These are phyloP conservation scores for Scheffersomyces lignosus DNA, from an alignment of 805 yeast genomes.

Conservation along the genomic window DNA sequence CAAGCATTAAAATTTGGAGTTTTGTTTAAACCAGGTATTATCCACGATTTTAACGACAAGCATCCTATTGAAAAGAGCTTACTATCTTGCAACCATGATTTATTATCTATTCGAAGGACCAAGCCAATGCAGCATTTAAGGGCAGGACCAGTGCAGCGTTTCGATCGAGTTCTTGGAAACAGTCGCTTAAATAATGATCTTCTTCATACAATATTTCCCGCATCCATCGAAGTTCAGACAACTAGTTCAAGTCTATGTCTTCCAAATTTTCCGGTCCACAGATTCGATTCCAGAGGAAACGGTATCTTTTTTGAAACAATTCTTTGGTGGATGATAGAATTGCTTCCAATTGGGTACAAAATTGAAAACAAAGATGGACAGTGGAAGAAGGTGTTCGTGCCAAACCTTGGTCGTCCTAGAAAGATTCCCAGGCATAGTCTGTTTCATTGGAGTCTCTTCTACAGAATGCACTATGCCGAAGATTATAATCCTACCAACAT, in stretches of 20 bases:
- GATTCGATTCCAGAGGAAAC: slow-evolving; percentile 42
- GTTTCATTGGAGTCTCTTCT: slow-evolving; percentile 65
- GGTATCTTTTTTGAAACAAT: slow-evolving; percentile 23
- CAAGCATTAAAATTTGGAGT: slow-evolving; percentile 56
- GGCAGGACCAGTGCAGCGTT: neutral
- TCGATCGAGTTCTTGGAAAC: too few species aligned
- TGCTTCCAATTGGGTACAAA: slow-evolving; percentile 57
- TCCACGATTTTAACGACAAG: slow-evolving; percentile 40
- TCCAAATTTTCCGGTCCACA: slow-evolving; percentile 13
- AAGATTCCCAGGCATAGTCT: slow-evolving; percentile 46
- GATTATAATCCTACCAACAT: slow-evolving; percentile 45
- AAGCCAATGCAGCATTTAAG: neutral
- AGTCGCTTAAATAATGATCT: neutral
- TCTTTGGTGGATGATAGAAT: slow-evolving; percentile 64
- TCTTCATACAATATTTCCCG: neutral
- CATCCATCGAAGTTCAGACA: neutral
- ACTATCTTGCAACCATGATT: slow-evolving; percentile 54
- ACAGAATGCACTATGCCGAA: slow-evolving; percentile 49
- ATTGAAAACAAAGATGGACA: slow-evolving; percentile 46
- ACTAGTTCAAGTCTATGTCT: neutral
- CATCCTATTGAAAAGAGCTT: slow-evolving; percentile 43
- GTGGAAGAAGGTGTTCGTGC: slow-evolving; percentile 52
- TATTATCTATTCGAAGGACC: slow-evolving; percentile 25
- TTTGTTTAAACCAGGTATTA: slow-evolving; percentile 38
- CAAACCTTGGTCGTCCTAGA: slow-evolving; percentile 58